Percentiles rank a stretch among this genome's conserved stretches.
These are phyloP conservation scores for Tetragonia tetragonoides DNA, from an alignment of 148 eudicot genomes.

Conservation along the genomic window DNA sequence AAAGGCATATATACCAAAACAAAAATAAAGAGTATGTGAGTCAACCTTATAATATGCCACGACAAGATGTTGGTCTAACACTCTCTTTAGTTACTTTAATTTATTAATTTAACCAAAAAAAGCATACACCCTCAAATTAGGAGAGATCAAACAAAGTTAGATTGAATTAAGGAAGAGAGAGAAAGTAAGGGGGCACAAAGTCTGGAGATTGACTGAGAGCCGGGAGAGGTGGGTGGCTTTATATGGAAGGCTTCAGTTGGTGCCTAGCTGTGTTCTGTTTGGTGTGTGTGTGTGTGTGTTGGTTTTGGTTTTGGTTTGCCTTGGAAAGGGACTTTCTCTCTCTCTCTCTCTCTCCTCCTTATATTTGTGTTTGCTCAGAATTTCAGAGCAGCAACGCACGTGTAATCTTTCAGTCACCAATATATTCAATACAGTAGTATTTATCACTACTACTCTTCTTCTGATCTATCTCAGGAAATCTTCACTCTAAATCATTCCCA, in stretches of 20 bases:
- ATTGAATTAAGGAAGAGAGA: neutral
- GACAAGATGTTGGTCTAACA: too few species aligned
- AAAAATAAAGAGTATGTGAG: too few species aligned
- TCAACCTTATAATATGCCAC: too few species aligned
- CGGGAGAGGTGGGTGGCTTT: neutral
- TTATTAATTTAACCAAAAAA: too few species aligned
- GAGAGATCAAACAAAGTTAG: neutral
- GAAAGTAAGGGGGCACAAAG: neutral
- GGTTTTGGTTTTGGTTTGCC: constrained; percentile 9
- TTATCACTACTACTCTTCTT: neutral
- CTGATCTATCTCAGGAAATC: neutral
- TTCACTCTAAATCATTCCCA: neutral
- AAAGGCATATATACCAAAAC: too few species aligned
- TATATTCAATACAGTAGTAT: neutral
- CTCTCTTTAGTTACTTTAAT: neutral
- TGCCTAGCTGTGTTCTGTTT: constrained; percentile 10
- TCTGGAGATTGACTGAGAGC: neutral
- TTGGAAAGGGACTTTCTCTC: constrained; percentile 10
- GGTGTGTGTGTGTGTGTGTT: neutral
- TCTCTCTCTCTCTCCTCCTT: neutral
- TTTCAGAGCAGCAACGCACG: constrained; percentile 24
- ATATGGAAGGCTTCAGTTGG: neutral
- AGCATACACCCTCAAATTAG: too few species aligned
- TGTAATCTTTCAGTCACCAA: constrained; percentile 19
- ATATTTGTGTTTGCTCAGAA: neutral